phyloP scores from a whole-genome alignment of 2,329 filamentous ascomycete genomes.

The Aspergillus floridensis region DNA sequence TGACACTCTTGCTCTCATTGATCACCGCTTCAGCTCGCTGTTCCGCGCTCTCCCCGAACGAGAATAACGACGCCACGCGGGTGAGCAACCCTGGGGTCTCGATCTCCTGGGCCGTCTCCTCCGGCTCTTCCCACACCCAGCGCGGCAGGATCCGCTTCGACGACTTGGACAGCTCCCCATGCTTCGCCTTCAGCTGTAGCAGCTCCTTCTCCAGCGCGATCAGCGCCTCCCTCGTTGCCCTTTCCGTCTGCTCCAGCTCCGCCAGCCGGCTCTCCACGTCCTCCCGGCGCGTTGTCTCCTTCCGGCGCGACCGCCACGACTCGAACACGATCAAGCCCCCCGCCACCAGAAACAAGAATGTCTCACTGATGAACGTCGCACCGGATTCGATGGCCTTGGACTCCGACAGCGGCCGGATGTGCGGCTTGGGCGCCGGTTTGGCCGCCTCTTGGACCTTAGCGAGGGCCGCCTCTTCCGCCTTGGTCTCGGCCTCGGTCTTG shows the following conservation, averaged over 20 bases:
- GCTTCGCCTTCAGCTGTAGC: conserved; percentile 40
- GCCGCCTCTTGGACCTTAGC: conserved; percentile 47
- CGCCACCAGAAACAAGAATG: conserved; percentile 65
- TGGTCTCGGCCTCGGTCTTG: conserved; percentile 60
- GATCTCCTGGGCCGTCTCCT: conserved; percentile 28
- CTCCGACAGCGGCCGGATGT: conserved; percentile 64
- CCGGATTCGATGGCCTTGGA: conserved; percentile 67
- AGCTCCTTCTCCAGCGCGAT: conserved; percentile 48
- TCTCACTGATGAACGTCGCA: conserved; percentile 66
- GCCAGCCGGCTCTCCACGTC: conserved; percentile 60
- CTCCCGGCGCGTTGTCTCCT: conserved; percentile 59
- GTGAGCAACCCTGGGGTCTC: conserved; percentile 34
- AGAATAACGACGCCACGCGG: conserved; percentile 33
- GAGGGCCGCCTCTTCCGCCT: conserved; percentile 53
- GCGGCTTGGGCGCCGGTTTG: conserved; percentile 49
- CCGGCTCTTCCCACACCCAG: conserved; percentile 36
- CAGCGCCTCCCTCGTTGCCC: conserved; percentile 39
- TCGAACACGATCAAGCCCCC: conserved; percentile 63
- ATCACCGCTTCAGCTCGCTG: conserved; percentile 12
- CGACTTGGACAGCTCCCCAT: conserved; percentile 30
- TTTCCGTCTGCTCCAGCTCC: conserved; percentile 54
- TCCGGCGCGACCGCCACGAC: conserved; percentile 59
- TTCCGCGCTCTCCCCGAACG: conserved; percentile 22
- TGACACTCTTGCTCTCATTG: conserved; percentile 4
- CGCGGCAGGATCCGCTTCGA: conserved; percentile 38